Conservation (phyloP, 2,329 filamentous ascomycete genomes). For the Colletotrichum australisinense region DNA sequence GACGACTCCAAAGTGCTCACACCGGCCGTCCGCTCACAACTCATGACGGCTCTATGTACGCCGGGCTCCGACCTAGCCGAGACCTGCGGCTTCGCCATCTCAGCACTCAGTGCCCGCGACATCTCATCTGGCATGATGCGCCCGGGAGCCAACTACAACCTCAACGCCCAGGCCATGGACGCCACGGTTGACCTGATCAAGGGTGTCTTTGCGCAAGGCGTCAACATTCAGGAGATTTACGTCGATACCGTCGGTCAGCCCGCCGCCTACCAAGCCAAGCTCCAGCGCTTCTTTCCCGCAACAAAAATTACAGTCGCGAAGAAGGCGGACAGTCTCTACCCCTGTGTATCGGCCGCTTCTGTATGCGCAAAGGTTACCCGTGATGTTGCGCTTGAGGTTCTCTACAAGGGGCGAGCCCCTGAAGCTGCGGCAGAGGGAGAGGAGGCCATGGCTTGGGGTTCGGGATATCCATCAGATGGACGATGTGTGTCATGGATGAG, state of each 20-base stretch:
- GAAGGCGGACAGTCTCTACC: slow-evolving; percentile 93
- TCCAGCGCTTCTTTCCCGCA: slow-evolving; percentile 87
- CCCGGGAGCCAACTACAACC: slow-evolving; percentile 77
- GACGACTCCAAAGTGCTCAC: slow-evolving; percentile 96
- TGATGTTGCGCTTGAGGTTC: slow-evolving; percentile 86
- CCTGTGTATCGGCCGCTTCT: slow-evolving; percentile 91
- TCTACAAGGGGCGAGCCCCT: slow-evolving; percentile 65
- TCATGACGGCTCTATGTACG: slow-evolving; percentile 79
- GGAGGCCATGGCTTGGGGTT: slow-evolving; percentile 78
- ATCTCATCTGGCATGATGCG: slow-evolving; percentile 84
- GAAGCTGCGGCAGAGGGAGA: slow-evolving; percentile 45
- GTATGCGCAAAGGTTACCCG: slow-evolving; percentile 97
- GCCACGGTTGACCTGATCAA: slow-evolving; percentile 87
- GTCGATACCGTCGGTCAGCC: slow-evolving; percentile 95
- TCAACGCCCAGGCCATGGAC: slow-evolving; percentile 96
- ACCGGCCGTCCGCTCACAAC: slow-evolving; percentile 77
- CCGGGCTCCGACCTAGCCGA: slow-evolving; percentile 59
- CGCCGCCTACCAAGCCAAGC: slow-evolving; percentile 82
- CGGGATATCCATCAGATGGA: slow-evolving; percentile 91
- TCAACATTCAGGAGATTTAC: slow-evolving; percentile 90
- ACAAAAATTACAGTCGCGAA: slow-evolving; percentile 81
- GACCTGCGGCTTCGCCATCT: slow-evolving; percentile 84
- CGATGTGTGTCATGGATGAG: slow-evolving; percentile 86
- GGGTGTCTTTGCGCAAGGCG: slow-evolving; percentile 78
- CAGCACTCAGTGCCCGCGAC: slow-evolving; percentile 84